A percentile compares a stretch with the other conserved stretches of the same genome.
Evolutionary conservation across 139 green algal genomes (phyloP).

Genomic region (Coelastrella sp.): DNA sequence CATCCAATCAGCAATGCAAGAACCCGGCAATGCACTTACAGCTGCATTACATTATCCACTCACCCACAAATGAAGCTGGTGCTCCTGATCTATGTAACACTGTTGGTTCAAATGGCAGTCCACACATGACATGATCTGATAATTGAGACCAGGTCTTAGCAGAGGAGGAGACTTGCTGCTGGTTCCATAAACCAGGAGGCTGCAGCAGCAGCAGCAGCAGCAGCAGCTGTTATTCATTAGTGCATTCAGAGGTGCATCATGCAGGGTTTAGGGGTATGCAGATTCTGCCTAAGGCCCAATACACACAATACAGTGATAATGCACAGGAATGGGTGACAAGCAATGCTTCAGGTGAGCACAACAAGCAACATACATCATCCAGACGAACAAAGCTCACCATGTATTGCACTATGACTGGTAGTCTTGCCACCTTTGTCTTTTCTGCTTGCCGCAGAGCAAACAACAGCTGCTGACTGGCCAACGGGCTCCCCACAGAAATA

Average conservation of each 20-base stretch:
- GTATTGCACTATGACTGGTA: conserved; percentile 36
- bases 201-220: not conserved
- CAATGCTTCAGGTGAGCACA: not conserved
- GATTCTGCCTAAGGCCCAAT: too few relatives aligned
- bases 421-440: conserved; percentile 4
- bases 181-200: conserved; percentile 18
- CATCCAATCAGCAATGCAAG: not conserved
- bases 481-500: conserved; percentile 11
- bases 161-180: not conserved
- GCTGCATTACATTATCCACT: not conserved
- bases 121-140: conserved; percentile 22
- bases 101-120: conserved; percentile 13
- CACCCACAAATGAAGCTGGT: conserved; percentile 26
- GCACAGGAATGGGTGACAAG: too few relatives aligned
- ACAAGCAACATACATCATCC: not conserved
- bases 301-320: too few relatives aligned
- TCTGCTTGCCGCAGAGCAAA: conserved; percentile 23
- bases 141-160: not conserved
- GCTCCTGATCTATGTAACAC: not conserved
- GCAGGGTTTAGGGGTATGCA: too few relatives aligned
- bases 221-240: not conserved
- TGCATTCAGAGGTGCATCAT: not conserved
- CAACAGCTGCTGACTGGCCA: conserved; percentile 31
- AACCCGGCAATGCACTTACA: not conserved
- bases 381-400: not conserved